Conservation (phyloP, 2,329 filamentous ascomycete genomes). For the Calonectria montana region DNA sequence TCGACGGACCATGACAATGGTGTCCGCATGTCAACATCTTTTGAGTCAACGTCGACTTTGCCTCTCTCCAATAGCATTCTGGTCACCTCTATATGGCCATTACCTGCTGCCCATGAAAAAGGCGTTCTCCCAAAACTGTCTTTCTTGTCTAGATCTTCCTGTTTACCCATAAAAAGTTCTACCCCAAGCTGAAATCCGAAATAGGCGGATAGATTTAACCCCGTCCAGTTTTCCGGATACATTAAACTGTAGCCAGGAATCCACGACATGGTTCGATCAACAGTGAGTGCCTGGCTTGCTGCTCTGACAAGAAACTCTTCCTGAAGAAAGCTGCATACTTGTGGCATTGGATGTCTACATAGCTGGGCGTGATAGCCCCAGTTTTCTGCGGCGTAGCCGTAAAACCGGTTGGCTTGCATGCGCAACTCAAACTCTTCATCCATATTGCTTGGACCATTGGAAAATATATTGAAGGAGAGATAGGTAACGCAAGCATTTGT, state of each 20-base stretch:
- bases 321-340: neutral
- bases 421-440: neutral
- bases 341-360: neutral
- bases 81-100: neutral
- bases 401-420: slow-evolving; percentile 3
- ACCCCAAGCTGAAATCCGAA: neutral
- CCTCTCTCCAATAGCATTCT: neutral
- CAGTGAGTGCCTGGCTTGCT: neutral
- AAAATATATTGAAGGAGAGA: slow-evolving; percentile 47
- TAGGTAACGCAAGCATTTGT: slow-evolving; percentile 49
- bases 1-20: neutral
- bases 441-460: neutral
- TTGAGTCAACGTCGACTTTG: neutral
- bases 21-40: neutral
- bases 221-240: slow-evolving; percentile 17
- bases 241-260: slow-evolving; percentile 14
- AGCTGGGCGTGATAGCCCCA: slow-evolving; percentile 26
- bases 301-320: neutral
- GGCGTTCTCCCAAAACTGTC: neutral
- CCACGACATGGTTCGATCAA: neutral
- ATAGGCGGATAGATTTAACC: neutral
- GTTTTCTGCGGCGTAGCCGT: slow-evolving; percentile 18
- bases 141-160: neutral
- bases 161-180: neutral
- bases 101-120: neutral